Base-by-base conservation (phyloP, 2,329 filamentous ascomycete species). In the Scedosporium aurantiacum region DNA sequence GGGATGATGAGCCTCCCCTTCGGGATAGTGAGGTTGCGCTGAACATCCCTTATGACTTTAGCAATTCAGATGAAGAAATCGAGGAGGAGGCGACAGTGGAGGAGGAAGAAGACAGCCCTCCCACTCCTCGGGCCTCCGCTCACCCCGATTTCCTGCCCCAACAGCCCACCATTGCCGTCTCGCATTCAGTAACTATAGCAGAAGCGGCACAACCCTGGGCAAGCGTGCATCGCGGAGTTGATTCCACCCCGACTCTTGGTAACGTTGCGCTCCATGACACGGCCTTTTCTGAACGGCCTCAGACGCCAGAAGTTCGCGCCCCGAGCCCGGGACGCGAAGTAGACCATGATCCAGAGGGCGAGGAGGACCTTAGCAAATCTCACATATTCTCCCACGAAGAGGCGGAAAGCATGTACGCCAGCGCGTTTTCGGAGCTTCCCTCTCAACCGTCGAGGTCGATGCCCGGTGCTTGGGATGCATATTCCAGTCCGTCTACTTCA, bases 351-450 rank as follows among this genome's bases (percentile, higher is more conserved):
- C 63, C 65, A 37, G 66, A 73, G 37, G 67, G 61, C 50, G 63
- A 70, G 12, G 78, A 83, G 40, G 83, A 86, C 63, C 74, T 89
- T 21, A 73, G 81, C 2, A 76, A 82, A 64, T 93, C 90, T 4
- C 86, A 83, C 47, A 69, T 91, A 1, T 93, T 89, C 68, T 90
- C 83, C 41, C 88, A 91, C 63, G 88, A 91, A 64, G 89, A 93
- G 64, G 89, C 89, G 0, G 86, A 90, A 68, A 94, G 90, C 70
- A 89, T 95, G 86, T 95, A 94, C 67, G 87, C 91, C 85, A 93
- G 85, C 64, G 85, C 85, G 1, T 82, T 87, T 59, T 87, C 84
- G 5, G 50, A 28, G 37, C 43, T 56, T 60, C 58, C 5, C 47
- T 54, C 32, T 32, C 63, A 27, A 64, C 65, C 4, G 21, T 54